These are phyloP conservation scores for Barnettozyma populi DNA, from an alignment of 805 yeast genomes.

Conservation along the genomic window DNA sequence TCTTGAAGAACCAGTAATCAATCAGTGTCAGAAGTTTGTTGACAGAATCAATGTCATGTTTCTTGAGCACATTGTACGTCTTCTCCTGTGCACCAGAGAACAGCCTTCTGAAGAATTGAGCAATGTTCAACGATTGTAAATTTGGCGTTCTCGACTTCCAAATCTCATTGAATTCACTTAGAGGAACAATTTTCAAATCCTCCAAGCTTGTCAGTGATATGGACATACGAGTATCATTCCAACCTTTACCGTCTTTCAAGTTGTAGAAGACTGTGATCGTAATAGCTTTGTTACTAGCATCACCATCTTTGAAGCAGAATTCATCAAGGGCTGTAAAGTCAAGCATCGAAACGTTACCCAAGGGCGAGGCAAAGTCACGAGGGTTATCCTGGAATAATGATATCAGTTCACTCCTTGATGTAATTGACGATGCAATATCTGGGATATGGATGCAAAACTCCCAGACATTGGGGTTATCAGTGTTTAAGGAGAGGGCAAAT, in stretches of 20 bases:
- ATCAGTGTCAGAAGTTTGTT: conserved; percentile 7
- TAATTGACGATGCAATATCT: conserved; percentile 8
- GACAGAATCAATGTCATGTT: neutral
- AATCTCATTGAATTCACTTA: conserved; percentile 11
- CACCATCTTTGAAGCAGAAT: conserved; percentile 1
- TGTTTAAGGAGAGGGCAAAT: conserved; percentile 9
- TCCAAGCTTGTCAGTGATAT: conserved; percentile 2
- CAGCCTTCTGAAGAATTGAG: conserved; percentile 5
- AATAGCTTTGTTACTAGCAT: conserved; percentile 5
- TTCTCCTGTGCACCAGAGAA: neutral
- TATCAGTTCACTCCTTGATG: neutral
- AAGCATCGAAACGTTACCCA: neutral
- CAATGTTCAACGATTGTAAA: conserved; percentile 1
- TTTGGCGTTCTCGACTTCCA: conserved; percentile 10
- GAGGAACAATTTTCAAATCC: conserved; percentile 7
- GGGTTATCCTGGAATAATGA: neutral
- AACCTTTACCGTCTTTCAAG: conserved; percentile 1
- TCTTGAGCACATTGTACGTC: neutral
- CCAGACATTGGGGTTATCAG: conserved; percentile 2
- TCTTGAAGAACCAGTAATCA: conserved; percentile 9
- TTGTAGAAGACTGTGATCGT: conserved; percentile 8
- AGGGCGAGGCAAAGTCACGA: conserved; percentile 4
- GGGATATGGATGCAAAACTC: conserved; percentile 9
- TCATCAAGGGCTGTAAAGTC: neutral
- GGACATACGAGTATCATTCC: conserved; percentile 1